phyloP scores from a whole-genome alignment of 176 grass and related monocot genomes.

The Ananas comosus region DNA sequence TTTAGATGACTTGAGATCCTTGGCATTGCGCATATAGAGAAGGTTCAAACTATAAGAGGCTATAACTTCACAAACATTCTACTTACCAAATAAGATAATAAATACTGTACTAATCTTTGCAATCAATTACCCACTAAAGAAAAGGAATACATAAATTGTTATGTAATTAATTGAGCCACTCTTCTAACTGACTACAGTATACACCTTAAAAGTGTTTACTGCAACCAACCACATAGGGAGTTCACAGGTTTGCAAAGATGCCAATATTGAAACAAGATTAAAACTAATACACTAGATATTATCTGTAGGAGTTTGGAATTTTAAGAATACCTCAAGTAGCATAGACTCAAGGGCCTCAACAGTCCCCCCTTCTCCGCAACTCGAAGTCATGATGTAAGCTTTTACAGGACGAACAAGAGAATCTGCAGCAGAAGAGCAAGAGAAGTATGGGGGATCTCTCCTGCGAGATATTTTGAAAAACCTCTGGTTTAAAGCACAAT shows the following conservation, averaged over 20 bases:
- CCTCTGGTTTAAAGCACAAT: conserved; percentile 95
- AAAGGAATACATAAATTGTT: too few relatives aligned
- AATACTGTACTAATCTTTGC: too few relatives aligned
- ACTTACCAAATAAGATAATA: too few relatives aligned
- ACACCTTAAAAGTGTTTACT: too few relatives aligned
- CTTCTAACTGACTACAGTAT: too few relatives aligned
- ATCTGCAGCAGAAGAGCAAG: conserved; percentile 91
- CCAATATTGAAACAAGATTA: not conserved
- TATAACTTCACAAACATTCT: too few relatives aligned
- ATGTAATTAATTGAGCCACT: too few relatives aligned
- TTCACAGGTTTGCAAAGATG: not conserved
- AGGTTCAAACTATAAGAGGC: too few relatives aligned
- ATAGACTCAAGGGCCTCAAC: conserved; percentile 89
- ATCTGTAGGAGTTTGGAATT: conserved; percentile 28
- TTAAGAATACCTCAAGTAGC: conserved; percentile 76
- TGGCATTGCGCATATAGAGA: too few relatives aligned
- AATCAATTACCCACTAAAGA: too few relatives aligned
- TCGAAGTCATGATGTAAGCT: conserved; percentile 97
- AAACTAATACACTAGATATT: not conserved
- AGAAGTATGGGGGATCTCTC: conserved; percentile 86
- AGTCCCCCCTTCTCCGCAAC: conserved; percentile 86
- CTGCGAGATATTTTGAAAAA: conserved; percentile 91
- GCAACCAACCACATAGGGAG: too few relatives aligned
- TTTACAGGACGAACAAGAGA: conserved; percentile 77
- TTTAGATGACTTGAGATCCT: too few relatives aligned